phyloP scores from a whole-genome alignment of 305 asterid genomes.

The Nicotiana rustica region DNA sequence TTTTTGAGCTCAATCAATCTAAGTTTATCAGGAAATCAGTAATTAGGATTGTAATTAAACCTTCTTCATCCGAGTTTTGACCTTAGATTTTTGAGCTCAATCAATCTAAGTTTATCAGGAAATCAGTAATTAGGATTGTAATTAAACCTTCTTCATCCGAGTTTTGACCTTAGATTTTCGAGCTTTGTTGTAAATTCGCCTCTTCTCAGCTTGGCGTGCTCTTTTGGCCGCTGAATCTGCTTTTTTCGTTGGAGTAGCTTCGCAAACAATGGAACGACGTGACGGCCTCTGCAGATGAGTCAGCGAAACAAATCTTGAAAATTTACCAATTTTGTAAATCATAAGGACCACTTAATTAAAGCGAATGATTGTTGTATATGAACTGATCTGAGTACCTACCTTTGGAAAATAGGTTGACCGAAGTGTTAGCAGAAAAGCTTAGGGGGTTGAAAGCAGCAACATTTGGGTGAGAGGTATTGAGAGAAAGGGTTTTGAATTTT shows the following conservation, averaged over 20 bases:
- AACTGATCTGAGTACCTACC: constrained; percentile 46
- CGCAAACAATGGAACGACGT: constrained; percentile 72
- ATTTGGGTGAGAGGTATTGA: constrained; percentile 41
- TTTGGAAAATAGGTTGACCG: constrained; percentile 58
- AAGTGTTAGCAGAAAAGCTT: constrained; percentile 72
- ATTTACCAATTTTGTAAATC: neutral
- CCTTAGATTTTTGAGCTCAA: constrained; percentile 62
- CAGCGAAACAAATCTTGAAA: constrained; percentile 54
- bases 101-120: too few species aligned
- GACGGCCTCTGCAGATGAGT: constrained; percentile 54
- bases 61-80: constrained; percentile 91
- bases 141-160: constrained; percentile 83
- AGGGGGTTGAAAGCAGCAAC: constrained; percentile 57
- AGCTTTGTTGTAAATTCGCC: constrained; percentile 67
- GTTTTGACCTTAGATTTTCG: constrained; percentile 82
- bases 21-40: too few species aligned
- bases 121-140: too few species aligned
- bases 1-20: constrained; percentile 47
- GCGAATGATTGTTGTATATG: constrained; percentile 22
- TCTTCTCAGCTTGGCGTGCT: constrained; percentile 81
- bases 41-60: constrained; percentile 38
- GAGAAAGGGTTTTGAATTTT: constrained; percentile 59
- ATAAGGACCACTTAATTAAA: neutral
- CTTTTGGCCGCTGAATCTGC: constrained; percentile 97
- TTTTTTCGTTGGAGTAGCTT: constrained; percentile 69